Conservation (phyloP, 129 eudicot species). For the Flaveria linearis region DNA sequence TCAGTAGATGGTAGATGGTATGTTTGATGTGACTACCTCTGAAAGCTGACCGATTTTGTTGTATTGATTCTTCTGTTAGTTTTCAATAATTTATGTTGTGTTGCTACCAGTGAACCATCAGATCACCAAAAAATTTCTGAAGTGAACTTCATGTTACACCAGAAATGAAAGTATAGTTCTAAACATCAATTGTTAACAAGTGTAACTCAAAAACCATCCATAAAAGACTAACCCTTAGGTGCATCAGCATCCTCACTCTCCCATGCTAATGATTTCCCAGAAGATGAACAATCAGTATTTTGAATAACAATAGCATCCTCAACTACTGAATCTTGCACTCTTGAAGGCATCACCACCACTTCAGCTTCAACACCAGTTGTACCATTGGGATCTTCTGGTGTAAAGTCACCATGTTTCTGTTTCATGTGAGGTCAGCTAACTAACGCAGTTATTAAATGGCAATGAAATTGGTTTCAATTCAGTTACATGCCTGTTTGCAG, state of each 20-base stretch:
- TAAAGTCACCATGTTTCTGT: conserved; percentile 48
- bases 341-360: conserved; percentile 41
- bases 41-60: conserved; percentile 1
- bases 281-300: conserved; percentile 57
- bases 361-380: conserved; percentile 44
- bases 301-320: conserved; percentile 39
- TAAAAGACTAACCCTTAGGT: conserved; percentile 59
- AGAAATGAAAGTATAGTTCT: conserved; percentile 14
- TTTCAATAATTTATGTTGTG: not conserved
- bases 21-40: not conserved
- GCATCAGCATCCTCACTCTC: conserved; percentile 69
- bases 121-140: not conserved
- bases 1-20: not conserved
- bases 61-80: not conserved
- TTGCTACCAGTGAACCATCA: conserved; percentile 7
- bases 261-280: conserved; percentile 53
- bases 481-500: conserved; percentile 52
- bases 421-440: conserved; percentile 30
- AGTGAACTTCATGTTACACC: conserved; percentile 2
- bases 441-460: conserved; percentile 13
- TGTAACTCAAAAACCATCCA: conserved; percentile 1
- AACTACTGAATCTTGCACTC: conserved; percentile 44
- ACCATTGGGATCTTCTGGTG: conserved; percentile 45
- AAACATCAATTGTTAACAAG: not conserved
- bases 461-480: conserved; percentile 23